These are phyloP conservation scores for Skeletonema marinoi DNA, from an alignment of 108 stramenopile species.

Conservation along the genomic window DNA sequence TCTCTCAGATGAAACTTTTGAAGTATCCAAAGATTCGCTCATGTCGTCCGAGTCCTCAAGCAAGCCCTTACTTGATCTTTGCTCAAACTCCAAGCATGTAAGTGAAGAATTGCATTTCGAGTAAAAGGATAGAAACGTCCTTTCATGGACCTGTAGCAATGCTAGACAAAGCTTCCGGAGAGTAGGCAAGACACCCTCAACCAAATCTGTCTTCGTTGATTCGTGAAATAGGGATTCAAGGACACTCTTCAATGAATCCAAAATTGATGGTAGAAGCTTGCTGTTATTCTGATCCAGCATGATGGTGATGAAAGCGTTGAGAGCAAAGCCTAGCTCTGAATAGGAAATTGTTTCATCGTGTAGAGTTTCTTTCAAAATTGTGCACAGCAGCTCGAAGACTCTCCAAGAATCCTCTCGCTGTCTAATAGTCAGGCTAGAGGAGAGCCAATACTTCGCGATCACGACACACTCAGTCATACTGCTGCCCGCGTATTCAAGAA, in stretches of 20 bases:
- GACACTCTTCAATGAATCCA: constrained; percentile 28
- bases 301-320: constrained; percentile 51
- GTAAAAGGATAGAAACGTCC: not conserved
- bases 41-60: not conserved
- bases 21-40: not conserved
- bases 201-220: constrained; percentile 16
- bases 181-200: constrained; percentile 12
- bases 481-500: constrained; percentile 48
- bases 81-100: constrained; percentile 11
- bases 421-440: constrained; percentile 18
- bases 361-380: constrained; percentile 42
- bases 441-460: constrained; percentile 51
- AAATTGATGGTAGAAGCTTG: constrained; percentile 7
- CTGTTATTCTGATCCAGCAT: constrained; percentile 35
- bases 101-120: constrained; percentile 5
- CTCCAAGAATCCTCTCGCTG: constrained; percentile 47
- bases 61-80: constrained; percentile 23
- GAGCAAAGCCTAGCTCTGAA: constrained; percentile 52
- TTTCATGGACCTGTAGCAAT: constrained; percentile 38
- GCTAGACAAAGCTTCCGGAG: constrained; percentile 43
- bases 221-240: constrained; percentile 36
- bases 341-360: constrained; percentile 22
- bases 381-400: constrained; percentile 44
- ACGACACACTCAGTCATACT: constrained; percentile 60
- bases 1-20: not conserved